Percentiles rank a stretch among this genome's conserved stretches.
phyloP scores from a whole-genome alignment of 2,329 filamentous ascomycete genomes.

The Fusarium pseudoanthophilum region DNA sequence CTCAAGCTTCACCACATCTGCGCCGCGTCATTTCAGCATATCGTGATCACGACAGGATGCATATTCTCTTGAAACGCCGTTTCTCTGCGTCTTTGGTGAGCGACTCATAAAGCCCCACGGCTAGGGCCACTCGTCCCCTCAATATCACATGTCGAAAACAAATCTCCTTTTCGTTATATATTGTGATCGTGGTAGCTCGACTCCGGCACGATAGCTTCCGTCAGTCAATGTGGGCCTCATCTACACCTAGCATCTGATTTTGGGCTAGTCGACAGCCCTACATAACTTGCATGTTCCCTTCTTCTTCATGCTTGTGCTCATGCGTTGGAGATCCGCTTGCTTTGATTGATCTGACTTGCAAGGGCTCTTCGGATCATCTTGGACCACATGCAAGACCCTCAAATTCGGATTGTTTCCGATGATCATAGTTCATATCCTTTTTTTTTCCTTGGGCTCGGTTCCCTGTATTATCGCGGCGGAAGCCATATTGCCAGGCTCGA shows the following conservation, averaged over 20 bases:
- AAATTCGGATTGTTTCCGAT: slow-evolving; percentile 16
- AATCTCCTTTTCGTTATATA: not conserved
- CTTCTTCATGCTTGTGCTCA: not conserved
- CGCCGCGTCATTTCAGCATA: not conserved
- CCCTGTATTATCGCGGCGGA: slow-evolving; percentile 6
- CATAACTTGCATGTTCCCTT: slow-evolving; percentile 10
- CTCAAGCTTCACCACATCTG: not conserved
- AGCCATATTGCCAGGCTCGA: slow-evolving; percentile 3
- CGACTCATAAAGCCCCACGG: not conserved
- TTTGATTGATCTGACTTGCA: not conserved
- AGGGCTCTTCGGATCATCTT: slow-evolving; percentile 3
- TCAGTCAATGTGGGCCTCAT: slow-evolving; percentile 17
- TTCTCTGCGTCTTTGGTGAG: not conserved
- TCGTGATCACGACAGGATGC: not conserved
- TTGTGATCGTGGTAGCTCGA: slow-evolving; percentile 2
- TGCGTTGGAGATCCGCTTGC: slow-evolving; percentile 11
- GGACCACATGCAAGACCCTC: not conserved
- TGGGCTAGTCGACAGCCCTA: slow-evolving; percentile 26
- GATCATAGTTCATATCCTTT: not conserved
- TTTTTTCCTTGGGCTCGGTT: not conserved
- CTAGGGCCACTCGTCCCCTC: not conserved
- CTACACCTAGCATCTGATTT: slow-evolving; percentile 24
- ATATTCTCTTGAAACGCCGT: not conserved
- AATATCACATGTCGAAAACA: slow-evolving; percentile 12
- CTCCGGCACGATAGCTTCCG: slow-evolving; percentile 1